Conservation (phyloP, 345 rosid genomes). For the Clarkia xantiana region DNA sequence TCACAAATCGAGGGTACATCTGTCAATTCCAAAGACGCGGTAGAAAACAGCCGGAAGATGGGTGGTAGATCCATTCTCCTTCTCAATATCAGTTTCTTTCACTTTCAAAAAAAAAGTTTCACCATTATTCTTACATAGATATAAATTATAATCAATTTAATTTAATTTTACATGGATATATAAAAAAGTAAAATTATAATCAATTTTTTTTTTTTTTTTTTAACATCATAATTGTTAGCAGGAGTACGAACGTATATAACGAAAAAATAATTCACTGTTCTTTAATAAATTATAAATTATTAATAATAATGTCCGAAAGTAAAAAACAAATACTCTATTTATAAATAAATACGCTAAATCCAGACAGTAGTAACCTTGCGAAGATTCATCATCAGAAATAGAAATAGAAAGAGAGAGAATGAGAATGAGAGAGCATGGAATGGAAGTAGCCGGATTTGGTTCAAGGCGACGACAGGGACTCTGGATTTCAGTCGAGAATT, state of each 20-base stretch:
- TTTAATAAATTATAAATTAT: no score
- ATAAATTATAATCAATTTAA: not conserved
- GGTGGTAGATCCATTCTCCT: not conserved
- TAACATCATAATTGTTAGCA: no score
- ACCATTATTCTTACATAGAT: not conserved
- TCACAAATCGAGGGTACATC: no score
- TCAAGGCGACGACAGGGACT: not conserved
- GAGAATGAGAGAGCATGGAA: conserved; percentile 5
- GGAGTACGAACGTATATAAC: no score
- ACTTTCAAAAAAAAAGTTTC: no score
- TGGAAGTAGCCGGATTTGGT: conserved; percentile 1
- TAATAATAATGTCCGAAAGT: not conserved
- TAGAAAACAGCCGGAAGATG: no score
- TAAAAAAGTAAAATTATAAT: no score
- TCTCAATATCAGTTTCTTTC: no score
- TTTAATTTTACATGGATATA: no score
- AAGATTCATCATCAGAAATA: conserved; percentile 1
- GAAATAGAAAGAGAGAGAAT: no score
- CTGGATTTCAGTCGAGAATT: not conserved
- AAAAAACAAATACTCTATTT: not conserved
- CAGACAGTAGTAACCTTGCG: not conserved
- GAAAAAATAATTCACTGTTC: not conserved
- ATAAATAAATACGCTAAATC: conserved; percentile 1
- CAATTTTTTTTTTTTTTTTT: no score
- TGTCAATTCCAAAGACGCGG: no score